Evolutionary conservation across 2,329 filamentous ascomycete species (phyloP).

Genomic region (Hymenoscyphus occultus): DNA sequence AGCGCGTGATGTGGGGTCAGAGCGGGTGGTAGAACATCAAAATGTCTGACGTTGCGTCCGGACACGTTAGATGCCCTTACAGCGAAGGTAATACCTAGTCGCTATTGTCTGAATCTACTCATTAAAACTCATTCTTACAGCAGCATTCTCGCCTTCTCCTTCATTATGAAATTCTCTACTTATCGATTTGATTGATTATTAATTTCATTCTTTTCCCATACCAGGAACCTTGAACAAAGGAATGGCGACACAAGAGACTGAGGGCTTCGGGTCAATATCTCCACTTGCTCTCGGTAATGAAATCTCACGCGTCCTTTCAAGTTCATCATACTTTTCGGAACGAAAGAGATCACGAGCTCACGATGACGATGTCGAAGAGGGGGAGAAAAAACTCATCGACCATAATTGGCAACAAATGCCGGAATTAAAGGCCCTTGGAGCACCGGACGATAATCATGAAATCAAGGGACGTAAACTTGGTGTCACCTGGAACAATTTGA

Average conservation of each 20-base stretch:
- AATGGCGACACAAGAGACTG: conserved; percentile 11
- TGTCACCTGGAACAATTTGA: conserved; percentile 34
- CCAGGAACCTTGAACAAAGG: neutral
- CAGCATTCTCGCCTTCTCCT: too few relatives aligned
- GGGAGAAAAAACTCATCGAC: conserved; percentile 15
- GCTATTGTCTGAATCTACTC: too few relatives aligned
- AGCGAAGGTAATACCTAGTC: too few relatives aligned
- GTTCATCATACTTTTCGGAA: conserved; percentile 21
- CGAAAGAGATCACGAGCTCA: conserved; percentile 19
- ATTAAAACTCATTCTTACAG: too few relatives aligned
- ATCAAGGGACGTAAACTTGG: conserved; percentile 36
- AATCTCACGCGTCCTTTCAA: conserved; percentile 19
- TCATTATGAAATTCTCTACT: too few relatives aligned
- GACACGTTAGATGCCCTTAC: too few relatives aligned
- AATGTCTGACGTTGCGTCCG: too few relatives aligned
- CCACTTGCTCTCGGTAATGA: neutral
- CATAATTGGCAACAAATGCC: conserved; percentile 33
- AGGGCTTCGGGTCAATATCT: conserved; percentile 6
- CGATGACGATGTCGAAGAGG: conserved; percentile 26
- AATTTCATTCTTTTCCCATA: neutral
- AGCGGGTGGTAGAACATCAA: too few relatives aligned
- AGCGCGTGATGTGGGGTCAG: too few relatives aligned
- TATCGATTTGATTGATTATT: too few relatives aligned
- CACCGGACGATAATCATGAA: conserved; percentile 28
- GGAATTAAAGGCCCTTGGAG: conserved; percentile 26